These are phyloP conservation scores for Hemileccinum impolitum DNA, from an alignment of 768 basidiomycete genomes.

Conservation along the genomic window DNA sequence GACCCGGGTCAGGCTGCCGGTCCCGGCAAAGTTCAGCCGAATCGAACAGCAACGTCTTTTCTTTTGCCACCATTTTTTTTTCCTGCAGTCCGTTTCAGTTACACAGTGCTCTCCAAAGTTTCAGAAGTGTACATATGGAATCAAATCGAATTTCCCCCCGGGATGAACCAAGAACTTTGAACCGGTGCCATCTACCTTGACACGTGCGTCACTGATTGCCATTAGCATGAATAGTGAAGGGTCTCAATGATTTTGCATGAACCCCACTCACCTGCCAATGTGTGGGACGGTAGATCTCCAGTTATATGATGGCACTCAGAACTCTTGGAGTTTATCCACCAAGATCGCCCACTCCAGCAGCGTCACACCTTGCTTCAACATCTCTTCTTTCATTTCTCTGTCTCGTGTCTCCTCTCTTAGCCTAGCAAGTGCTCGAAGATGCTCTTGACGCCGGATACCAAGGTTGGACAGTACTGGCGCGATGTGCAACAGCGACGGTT, in stretches of 20 bases:
- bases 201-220: neutral
- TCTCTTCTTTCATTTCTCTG: slow-evolving; percentile 67
- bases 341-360: slow-evolving; percentile 79
- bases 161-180: neutral
- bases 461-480: slow-evolving; percentile 52
- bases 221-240: neutral
- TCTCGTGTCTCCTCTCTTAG: slow-evolving; percentile 66
- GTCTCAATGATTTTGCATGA: too few relatives aligned
- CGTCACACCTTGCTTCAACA: slow-evolving; percentile 63
- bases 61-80: too few relatives aligned
- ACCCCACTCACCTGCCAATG: slow-evolving; percentile 1
- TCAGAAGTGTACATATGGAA: neutral
- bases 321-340: slow-evolving; percentile 55
- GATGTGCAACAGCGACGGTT: slow-evolving; percentile 64
- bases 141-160: neutral
- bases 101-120: neutral
- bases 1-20: too few relatives aligned
- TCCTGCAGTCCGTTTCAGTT: too few relatives aligned
- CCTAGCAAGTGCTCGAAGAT: slow-evolving; percentile 58
- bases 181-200: neutral
- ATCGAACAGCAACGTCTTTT: too few relatives aligned
- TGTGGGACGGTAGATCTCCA: neutral
- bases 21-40: too few relatives aligned
- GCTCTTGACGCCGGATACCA: slow-evolving; percentile 58
- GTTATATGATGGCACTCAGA: slow-evolving; percentile 15